These are phyloP conservation scores for Bacidia gigantensis DNA, from an alignment of 495 filamentous ascomycete genomes.

Conservation along the genomic window DNA sequence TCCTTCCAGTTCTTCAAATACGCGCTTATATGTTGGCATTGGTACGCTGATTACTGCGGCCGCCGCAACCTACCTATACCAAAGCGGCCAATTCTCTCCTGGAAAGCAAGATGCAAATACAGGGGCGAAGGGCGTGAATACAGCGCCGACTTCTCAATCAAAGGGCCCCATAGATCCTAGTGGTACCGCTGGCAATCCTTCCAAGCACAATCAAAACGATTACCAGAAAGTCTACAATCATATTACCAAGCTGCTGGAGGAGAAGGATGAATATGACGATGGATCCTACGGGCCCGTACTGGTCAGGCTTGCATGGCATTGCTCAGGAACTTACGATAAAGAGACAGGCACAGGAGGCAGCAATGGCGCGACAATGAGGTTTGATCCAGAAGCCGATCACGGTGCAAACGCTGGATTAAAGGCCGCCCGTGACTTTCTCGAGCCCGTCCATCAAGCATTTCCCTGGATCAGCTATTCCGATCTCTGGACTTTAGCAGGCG, in stretches of 20 bases:
- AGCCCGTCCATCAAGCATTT: constrained; percentile 78
- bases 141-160: constrained; percentile 25
- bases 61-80: constrained; percentile 59
- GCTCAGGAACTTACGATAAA: constrained; percentile 78
- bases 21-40: constrained; percentile 36
- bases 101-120: not conserved
- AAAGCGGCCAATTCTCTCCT: constrained; percentile 21
- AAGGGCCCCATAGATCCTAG: constrained; percentile 23
- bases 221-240: constrained; percentile 95
- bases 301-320: constrained; percentile 76
- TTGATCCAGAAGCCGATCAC: constrained; percentile 80
- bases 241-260: constrained; percentile 63
- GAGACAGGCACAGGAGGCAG: constrained; percentile 82
- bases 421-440: constrained; percentile 78
- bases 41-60: constrained; percentile 48
- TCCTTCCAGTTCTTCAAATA: constrained; percentile 36
- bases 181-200: constrained; percentile 30
- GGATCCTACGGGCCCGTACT: constrained; percentile 90
- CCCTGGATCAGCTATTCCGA: constrained; percentile 95
- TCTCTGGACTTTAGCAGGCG: constrained; percentile 84
- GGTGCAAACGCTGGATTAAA: constrained; percentile 90
- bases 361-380: constrained; percentile 97
- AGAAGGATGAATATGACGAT: constrained; percentile 92
- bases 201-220: constrained; percentile 67
- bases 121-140: not conserved